Base-by-base conservation (phyloP, 352 stramenopile species). In the Salisapilia sapeloensis region DNA sequence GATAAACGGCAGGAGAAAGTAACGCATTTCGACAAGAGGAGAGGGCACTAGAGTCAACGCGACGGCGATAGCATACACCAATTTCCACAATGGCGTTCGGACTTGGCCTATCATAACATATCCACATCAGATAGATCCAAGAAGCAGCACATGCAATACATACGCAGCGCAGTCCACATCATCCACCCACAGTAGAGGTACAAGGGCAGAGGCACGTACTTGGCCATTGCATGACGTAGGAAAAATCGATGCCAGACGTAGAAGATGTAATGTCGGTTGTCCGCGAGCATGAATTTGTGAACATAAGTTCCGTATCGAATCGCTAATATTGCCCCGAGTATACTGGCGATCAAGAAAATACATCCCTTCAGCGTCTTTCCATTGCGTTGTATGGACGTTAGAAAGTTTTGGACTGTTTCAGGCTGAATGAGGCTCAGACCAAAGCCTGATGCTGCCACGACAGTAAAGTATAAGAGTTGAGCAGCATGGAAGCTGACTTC, bases 201-300 rank as follows among this genome's bases (percentile, higher is more conserved):
- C 7, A 80, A 24, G 19, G 61, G 44, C 0, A 35, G 37, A 9
- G 62, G 69, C 12, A 80, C 37, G 21, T 78, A 82, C 42, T 85
- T 86, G 33, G 61, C 67, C 10, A 80, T 24, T 0, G 41, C 30
- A 28, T 89, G 71, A 27, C 77, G 78, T 4, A 72, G 51, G 33
- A 87, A 91, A 29, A 93, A 76, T 41, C 82, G 84, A 11, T 66
- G 50, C 83, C 83, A 95, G 14, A 94, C 24, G 51, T 95, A 94
- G 38, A 95, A 95, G 6, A 74, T 91, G 45, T 92, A 94, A 47
- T 95, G 81, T 6, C 83, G 72, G 39, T 95, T 95, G 53, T 95
- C 83, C 21, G 76, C 70, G 30, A 94, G 54, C 53, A 94, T 63
- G 35, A 95, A 95, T 38, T 79, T 81, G 52, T 95, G 81, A 18